These are phyloP conservation scores for Lipomyces spencermartinsiae DNA, from an alignment of 805 yeast species.

Conservation along the genomic window DNA sequence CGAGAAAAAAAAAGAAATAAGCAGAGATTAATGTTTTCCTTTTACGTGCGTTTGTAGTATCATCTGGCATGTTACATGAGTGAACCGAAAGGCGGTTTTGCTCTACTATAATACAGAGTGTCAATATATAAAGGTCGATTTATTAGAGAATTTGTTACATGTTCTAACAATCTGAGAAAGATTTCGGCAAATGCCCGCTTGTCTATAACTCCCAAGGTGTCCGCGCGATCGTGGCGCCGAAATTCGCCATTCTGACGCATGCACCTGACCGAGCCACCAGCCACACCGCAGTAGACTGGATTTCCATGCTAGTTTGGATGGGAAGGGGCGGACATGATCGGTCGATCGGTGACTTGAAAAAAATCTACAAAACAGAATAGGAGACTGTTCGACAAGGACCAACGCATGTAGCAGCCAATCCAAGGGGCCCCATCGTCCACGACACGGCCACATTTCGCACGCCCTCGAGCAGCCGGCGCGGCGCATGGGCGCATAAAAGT, in stretches of 20 bases:
- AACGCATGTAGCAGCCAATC: background rate
- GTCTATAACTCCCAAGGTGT: too few relatives aligned
- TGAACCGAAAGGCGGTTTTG: too few relatives aligned
- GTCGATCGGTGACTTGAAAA: background rate
- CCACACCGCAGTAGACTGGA: background rate
- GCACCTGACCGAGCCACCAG: background rate
- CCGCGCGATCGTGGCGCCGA: background rate
- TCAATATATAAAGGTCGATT: too few relatives aligned
- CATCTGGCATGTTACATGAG: background rate
- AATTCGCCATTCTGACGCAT: background rate
- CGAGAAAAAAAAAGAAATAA: background rate
- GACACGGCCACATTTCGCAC: background rate
- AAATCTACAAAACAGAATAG: background rate
- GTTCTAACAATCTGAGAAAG: too few relatives aligned
- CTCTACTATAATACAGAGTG: too few relatives aligned
- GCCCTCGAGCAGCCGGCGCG: background rate
- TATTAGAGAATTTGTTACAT: too few relatives aligned
- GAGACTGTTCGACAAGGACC: background rate
- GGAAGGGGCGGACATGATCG: background rate
- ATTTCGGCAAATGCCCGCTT: background rate
- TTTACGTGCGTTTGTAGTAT: background rate
- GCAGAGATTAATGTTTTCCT: background rate
- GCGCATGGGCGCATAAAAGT: constrained; percentile 6
- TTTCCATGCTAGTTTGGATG: background rate
- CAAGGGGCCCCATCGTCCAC: background rate